These are phyloP conservation scores for Didymella exigua DNA, from an alignment of 2,329 filamentous ascomycete genomes.

Conservation along the genomic window DNA sequence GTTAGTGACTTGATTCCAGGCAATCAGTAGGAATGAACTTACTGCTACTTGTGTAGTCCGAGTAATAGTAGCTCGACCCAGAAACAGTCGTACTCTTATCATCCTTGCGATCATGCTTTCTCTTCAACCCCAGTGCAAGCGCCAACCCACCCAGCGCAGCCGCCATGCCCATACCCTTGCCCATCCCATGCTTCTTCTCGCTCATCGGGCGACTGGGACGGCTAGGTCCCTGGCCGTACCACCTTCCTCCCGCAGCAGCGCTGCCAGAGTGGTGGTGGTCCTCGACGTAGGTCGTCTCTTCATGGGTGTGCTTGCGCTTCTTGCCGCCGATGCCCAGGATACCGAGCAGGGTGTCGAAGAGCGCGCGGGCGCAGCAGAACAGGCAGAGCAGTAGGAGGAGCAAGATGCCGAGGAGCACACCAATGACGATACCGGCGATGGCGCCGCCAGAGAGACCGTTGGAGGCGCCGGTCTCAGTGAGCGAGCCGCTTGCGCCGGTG, in stretches of 20 bases:
- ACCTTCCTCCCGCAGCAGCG: constrained; percentile 61
- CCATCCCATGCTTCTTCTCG: constrained; percentile 44
- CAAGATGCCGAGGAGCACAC: constrained; percentile 68
- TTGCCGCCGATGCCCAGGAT: constrained; percentile 66
- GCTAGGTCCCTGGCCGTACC: constrained; percentile 53
- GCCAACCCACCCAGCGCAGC: constrained; percentile 53
- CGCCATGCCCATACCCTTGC: constrained; percentile 47
- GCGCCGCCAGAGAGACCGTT: constrained; percentile 68
- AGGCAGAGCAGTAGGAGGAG: constrained; percentile 74
- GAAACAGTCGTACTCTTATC: constrained; percentile 52
- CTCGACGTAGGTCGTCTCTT: constrained; percentile 69
- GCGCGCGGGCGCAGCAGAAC: constrained; percentile 64
- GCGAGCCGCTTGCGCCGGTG: constrained; percentile 55
- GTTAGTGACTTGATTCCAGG: constrained; percentile 20
- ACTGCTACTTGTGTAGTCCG: constrained; percentile 57
- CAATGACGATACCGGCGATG: constrained; percentile 82
- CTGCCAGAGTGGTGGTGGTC: constrained; percentile 64
- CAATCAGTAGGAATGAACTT: constrained; percentile 33
- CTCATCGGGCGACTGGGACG: constrained; percentile 41
- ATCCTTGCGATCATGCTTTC: constrained; percentile 48
- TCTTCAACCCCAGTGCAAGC: constrained; percentile 54
- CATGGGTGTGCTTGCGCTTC: constrained; percentile 52
- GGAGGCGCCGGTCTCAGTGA: constrained; percentile 36
- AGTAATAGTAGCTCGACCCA: constrained; percentile 49
- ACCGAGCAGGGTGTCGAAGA: constrained; percentile 65